Evolutionary conservation across 495 filamentous ascomycete species (phyloP), one percentile per base, ranked within the genome.

Genomic region (Elasticomyces elasticus): DNA sequence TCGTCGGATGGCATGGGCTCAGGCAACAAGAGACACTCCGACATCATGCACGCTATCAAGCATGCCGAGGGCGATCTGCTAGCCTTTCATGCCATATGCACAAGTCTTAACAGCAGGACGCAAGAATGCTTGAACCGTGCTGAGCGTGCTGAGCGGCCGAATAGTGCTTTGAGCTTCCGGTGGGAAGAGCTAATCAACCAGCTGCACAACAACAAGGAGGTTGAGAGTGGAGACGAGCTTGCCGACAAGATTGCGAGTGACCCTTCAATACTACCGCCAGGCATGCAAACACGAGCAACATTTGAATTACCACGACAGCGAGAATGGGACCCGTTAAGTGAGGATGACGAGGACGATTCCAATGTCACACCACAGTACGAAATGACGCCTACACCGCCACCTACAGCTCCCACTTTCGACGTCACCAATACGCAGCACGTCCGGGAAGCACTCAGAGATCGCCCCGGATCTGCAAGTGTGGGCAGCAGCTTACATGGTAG

Each of bases 1-100:
- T 4, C 13, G 19, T 10, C 43, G 1, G 52, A 56, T 20, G 24
- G 22, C 9, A 22, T 35, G 10, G 28, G 35, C 11, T 17, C 52
- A 2, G 40, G n/a, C 13, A 30, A 23, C 19, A 54, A 27, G 19
- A 44, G 42, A 15, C 53, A 53, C 30, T 38, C 46, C 9, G 58
- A 60, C 13, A 22, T 60, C 15, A 40, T 56, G 25, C 30, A 63
- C 24, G 69, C 71, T 27, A 71, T 75, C 19, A 65, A 72, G n/a
- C 38, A 64, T 9, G 71, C 81, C 37, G 77, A 80, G 47, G 81
- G 82, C 28, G 82, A 88, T 44, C 63, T 90, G 20, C 67, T 72
- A 24, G 67, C 69, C 27, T 98, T 98, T 69, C 86, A 96, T 61
- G 67, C 78, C 1, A 67, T 87, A 7, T 95, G 90, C 59, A 61